Evolutionary conservation across 768 basidiomycete genomes (phyloP), one percentile per base, ranked within the genome.

Genomic region (Podaxis sp.): DNA sequence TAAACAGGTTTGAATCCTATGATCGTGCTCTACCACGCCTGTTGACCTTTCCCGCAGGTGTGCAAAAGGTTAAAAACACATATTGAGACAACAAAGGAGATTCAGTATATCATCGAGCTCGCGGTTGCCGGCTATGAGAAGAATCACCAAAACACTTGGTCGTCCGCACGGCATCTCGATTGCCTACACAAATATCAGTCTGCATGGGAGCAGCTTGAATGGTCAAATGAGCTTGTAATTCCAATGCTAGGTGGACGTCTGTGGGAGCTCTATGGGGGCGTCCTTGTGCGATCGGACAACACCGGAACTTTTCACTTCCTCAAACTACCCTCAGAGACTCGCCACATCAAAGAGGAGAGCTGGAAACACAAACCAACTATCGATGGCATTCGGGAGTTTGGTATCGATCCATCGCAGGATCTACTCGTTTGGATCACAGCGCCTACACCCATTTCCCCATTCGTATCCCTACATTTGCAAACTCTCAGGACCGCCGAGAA

Each of bases 321-420:
- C 57, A 77, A 77, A 53, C 75, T 87, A 10, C 82, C 85, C 16
- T 86, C 85, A 7, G 66, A 66, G 27, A 69, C 73, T 51, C 79
- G 82, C 23, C 72, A 68, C n/a, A 83, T 86, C 61, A 65, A 77
- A 54, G 74, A 77, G 51, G 72, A 71, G 38, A 65, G 70, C 14
- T 86, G 85, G 85, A 68, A 69, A 4, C 60, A 82, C 16, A 67
- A 72, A 21, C 65, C 64, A 14, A 60, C 66, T 46, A 64, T 74
- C 57, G 72, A 72, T 3, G 63, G 81, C 14, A 65, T 85, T 11
- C 77, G 81, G n/a, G 86, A 87, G 64, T 86, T 86, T 63, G 77
- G 76, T 5, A 79, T 90, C 75, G 88, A 90, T 67, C 84, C 86
- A 16, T 78, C 83, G 23, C 87, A 88, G 65, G 83, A 89, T 68